Base-by-base conservation (phyloP, 116 monocot species). In the Trichopus zeylanicus region DNA sequence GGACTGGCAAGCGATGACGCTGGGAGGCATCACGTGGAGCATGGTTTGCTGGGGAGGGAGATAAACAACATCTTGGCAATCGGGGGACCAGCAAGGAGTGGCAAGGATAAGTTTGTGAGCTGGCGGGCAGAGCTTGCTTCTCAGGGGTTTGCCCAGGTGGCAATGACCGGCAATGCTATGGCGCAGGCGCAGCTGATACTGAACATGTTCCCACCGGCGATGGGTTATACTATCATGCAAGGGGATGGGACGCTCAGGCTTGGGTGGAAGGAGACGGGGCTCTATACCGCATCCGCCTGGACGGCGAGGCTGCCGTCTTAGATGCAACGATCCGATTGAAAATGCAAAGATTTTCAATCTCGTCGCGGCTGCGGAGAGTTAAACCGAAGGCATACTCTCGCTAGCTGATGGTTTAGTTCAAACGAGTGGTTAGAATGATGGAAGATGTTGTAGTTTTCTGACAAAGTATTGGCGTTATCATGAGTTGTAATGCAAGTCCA, bases 151-250 rank as follows among this genome's bases (percentile, higher is more conserved):
- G 26, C 6, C 19, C 70, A 53, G 34, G 60, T 70, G 34, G 35
- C 60, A 1, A 67, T 74, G 54, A 67, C 62, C 18, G 48, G 48
- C 2, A 78, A 69, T 28, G 60, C 72, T 0, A 67, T 67, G 62
- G 74, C 70, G 18, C 79, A 74, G 48, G 79, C 79, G 10, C 73
- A 73, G 56, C 51, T 79, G 16, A 55, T 79, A 15, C 66, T 74
- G 8, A 70, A 49, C 60, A 70, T 64, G 71, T 74, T 70, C 53
- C 65, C 60, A 26, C 62, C 63, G 3, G 28, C 66, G 30, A 25
- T 66, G 1, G 80, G 74, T 6, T 74, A 73, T 61, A 66, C 51
- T 5, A 47, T 80, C 13, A 19, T 51, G 16, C 52, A 63, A 5
- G 66, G 66, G 12, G 74, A 79, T 30, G 74, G 79, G 5, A 67